Evolutionary conservation across 345 rosid genomes (phyloP), one percentile per base, ranked within the genome.

Genomic region (Isatis tinctoria): DNA sequence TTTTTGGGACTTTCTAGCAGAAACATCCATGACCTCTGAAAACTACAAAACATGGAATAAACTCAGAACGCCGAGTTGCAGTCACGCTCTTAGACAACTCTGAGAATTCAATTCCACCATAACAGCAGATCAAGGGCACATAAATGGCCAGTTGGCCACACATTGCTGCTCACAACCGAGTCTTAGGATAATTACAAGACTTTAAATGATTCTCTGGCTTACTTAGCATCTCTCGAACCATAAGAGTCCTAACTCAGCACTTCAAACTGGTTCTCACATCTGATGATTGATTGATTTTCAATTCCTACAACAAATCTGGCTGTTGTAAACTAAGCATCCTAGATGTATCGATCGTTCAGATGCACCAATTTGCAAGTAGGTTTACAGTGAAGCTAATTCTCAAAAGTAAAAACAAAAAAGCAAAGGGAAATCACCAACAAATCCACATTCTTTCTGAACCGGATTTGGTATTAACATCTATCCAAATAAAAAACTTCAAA

Each of bases 1-100:
- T 74, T 93, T 93, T 78, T 88, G 97, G 35, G 76, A 79, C 80
- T 84, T 93, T 47, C 92, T 84, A 9, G 84, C 85, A 58, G 87
- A 77, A 13, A 59, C 49, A 67, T 84, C 87, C 80, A 82, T 84
- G 57, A 54, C 66, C 60, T 84, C 2, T 52, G 9, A 10, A 57
- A 68, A 16, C 69, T 67, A 43, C 9, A 68, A 60, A 40, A 41
- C 36, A 59, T 16, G 8, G 4, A 47, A 48, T 20, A 27, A 49
- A 37, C 73, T 59, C 45, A 60, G 30, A 67, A 11, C 37, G 6
- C 44, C 14, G 9, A n/a, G 13, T 16, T 36, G 9, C 41, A 37
- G 2, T 39, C 11, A 22, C 14, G 4, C 22, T 35, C 22, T 47
- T 9, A 49, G 8, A 39, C 54, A 45, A 48, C 24, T 65, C 48